phyloP scores from a whole-genome alignment of 352 stramenopile genomes.

The Phytophthora sojae region DNA sequence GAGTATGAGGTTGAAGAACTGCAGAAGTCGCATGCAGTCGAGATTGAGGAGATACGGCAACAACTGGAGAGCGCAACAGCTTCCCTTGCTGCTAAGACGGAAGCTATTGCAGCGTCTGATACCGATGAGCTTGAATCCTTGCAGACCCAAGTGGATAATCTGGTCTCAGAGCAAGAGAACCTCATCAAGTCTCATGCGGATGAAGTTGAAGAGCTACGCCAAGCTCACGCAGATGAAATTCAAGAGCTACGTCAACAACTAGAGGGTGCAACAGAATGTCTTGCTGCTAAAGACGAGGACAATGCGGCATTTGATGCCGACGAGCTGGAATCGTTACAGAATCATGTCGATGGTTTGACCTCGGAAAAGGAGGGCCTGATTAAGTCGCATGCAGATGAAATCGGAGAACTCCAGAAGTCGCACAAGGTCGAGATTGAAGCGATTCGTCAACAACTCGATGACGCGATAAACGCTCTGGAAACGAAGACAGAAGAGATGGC shows the following conservation, averaged over 20 bases:
- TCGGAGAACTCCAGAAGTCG: slow-evolving; percentile 19
- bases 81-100: neutral
- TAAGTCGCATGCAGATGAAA: slow-evolving; percentile 19
- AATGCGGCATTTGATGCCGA: slow-evolving; percentile 2
- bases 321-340: slow-evolving; percentile 24
- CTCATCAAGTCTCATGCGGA: too few relatives aligned
- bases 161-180: neutral
- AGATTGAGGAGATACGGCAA: too few relatives aligned
- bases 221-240: too few relatives aligned
- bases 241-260: too few relatives aligned
- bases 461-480: slow-evolving; percentile 8
- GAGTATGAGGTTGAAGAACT: slow-evolving; percentile 18
- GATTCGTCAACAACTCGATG: slow-evolving; percentile 33
- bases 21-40: neutral
- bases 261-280: too few relatives aligned
- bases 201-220: too few relatives aligned
- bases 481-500: slow-evolving; percentile 17
- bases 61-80: neutral
- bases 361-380: slow-evolving; percentile 20
- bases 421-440: slow-evolving; percentile 15
- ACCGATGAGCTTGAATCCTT: neutral
- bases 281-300: too few relatives aligned
- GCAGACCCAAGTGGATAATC: neutral
- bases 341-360: slow-evolving; percentile 15
- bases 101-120: neutral